A percentile compares a stretch with the other conserved stretches of the same genome.
phyloP scores from a whole-genome alignment of 2,329 filamentous ascomycete species.

The Aspergillus flavus region DNA sequence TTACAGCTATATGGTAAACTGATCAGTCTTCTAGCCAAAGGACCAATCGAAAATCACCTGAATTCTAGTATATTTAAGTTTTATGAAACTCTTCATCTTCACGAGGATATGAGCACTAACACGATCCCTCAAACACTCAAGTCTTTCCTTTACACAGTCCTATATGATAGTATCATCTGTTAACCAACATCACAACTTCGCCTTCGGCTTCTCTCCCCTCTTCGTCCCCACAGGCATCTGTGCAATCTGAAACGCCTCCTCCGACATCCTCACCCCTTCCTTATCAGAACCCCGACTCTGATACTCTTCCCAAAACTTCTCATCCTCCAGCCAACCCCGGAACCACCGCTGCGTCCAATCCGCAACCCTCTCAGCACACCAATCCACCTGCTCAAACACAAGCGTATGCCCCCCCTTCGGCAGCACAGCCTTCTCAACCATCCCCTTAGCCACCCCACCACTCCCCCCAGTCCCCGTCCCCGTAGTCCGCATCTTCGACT shows the following conservation, averaged over 20 bases:
- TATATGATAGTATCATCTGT: too few species aligned
- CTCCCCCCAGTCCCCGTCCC: constrained; percentile 27
- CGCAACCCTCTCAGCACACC: constrained; percentile 19
- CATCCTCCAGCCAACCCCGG: constrained; percentile 19
- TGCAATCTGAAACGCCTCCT: constrained; percentile 12
- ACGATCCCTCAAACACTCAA: too few species aligned
- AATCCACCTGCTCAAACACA: constrained; percentile 21
- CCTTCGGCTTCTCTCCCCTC: neutral
- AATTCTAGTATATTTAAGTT: too few species aligned
- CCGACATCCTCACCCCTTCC: constrained; percentile 18
- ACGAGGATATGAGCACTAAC: too few species aligned
- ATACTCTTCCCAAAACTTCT: constrained; percentile 18
- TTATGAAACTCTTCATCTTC: too few species aligned
- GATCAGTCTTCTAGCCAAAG: too few species aligned
- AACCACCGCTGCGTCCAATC: constrained; percentile 23
- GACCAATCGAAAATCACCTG: too few species aligned
- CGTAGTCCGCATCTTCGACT: constrained; percentile 21
- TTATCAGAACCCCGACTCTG: constrained; percentile 21
- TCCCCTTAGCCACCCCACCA: constrained; percentile 21
- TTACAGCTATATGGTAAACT: too few species aligned
- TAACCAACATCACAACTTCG: constrained; percentile 7
- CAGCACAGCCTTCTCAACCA: constrained; percentile 21
- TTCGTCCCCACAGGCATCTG: constrained; percentile 7
- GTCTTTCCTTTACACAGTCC: too few species aligned
- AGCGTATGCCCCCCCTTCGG: constrained; percentile 15